phyloP scores from a whole-genome alignment of 1,284 basidiomycete genomes.

The Butyriboletus appendiculatus region DNA sequence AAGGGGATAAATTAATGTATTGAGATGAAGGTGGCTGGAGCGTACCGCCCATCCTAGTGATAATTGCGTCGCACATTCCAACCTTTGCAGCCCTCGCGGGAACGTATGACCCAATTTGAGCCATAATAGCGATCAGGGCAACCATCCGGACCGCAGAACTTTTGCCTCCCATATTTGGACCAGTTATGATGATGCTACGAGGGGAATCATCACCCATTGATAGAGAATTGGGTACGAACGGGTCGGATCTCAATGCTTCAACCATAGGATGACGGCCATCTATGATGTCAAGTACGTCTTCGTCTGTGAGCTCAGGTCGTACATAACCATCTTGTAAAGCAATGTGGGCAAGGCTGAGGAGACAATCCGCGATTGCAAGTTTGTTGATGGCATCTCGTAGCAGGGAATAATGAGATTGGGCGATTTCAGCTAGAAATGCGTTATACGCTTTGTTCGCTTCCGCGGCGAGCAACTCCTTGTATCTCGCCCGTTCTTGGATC shows the following conservation, averaged over 20 bases:
- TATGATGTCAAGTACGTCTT: constrained; percentile 62
- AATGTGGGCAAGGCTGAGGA: constrained; percentile 67
- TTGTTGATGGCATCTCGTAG: constrained; percentile 77
- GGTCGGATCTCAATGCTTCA: constrained; percentile 72
- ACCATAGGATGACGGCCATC: constrained; percentile 83
- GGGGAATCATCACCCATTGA: constrained; percentile 55
- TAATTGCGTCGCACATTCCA: constrained; percentile 80
- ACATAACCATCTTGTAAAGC: constrained; percentile 78
- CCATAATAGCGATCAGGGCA: constrained; percentile 72
- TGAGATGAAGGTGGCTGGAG: neutral
- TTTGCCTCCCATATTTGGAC: constrained; percentile 84
- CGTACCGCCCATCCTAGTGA: constrained; percentile 84
- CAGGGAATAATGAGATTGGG: constrained; percentile 63
- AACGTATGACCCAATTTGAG: constrained; percentile 72
- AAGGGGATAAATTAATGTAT: constrained; percentile 5
- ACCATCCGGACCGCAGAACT: constrained; percentile 77
- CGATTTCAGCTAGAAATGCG: constrained; percentile 70
- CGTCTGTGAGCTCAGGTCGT: constrained; percentile 62
- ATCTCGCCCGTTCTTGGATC: constrained; percentile 75
- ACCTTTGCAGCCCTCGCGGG: constrained; percentile 75
- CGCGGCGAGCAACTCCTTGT: constrained; percentile 72
- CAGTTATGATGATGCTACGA: constrained; percentile 77
- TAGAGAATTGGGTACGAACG: constrained; percentile 79
- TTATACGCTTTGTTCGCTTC: constrained; percentile 69
- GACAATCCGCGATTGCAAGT: constrained; percentile 81